Conservation (phyloP, 2,329 filamentous ascomycete genomes). For the Arthroderma sp. region DNA sequence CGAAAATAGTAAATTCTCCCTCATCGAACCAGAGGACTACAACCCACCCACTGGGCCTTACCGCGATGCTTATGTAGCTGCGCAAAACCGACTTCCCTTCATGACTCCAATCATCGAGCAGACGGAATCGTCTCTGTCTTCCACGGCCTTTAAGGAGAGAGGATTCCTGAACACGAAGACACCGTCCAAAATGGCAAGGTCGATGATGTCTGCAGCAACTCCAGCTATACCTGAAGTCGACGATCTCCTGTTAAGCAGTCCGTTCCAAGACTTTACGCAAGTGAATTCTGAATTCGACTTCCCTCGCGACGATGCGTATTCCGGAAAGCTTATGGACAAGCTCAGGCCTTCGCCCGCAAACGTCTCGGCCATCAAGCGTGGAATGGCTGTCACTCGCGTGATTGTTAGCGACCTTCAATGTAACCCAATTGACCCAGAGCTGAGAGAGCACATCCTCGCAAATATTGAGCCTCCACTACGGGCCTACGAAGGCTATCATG, state of each 20-base stretch:
- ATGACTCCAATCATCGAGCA: constrained; percentile 98
- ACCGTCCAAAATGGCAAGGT: constrained; percentile 47
- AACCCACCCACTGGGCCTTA: constrained; percentile 66
- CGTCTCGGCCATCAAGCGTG: constrained; percentile 2
- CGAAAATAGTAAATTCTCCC: constrained; percentile 51
- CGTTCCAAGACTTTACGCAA: constrained; percentile 53
- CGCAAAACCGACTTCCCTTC: constrained; percentile 86
- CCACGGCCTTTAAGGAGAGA: constrained; percentile 44
- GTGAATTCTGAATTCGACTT: constrained; percentile 29
- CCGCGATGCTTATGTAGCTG: constrained; percentile 63
- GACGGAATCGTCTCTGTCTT: constrained; percentile 72
- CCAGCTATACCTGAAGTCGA: constrained; percentile 25
- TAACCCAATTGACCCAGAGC: constrained; percentile 70
- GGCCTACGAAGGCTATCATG: constrained; percentile 67
- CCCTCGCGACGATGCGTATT: constrained; percentile 21
- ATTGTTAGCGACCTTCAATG: constrained; percentile 73
- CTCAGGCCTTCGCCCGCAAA: constrained; percentile 15
- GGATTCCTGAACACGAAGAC: constrained; percentile 58
- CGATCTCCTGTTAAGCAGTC: constrained; percentile 51
- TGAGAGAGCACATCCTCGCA: constrained; percentile 62
- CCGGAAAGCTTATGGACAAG: constrained; percentile 28
- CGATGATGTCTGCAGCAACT: constrained; percentile 13
- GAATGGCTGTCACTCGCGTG: constrained; percentile 1
- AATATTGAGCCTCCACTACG: constrained; percentile 59
- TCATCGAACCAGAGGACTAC: constrained; percentile 75